Evolutionary conservation across 2,329 filamentous ascomycete genomes (phyloP).

Genomic region (Colletotrichum limetticola): DNA sequence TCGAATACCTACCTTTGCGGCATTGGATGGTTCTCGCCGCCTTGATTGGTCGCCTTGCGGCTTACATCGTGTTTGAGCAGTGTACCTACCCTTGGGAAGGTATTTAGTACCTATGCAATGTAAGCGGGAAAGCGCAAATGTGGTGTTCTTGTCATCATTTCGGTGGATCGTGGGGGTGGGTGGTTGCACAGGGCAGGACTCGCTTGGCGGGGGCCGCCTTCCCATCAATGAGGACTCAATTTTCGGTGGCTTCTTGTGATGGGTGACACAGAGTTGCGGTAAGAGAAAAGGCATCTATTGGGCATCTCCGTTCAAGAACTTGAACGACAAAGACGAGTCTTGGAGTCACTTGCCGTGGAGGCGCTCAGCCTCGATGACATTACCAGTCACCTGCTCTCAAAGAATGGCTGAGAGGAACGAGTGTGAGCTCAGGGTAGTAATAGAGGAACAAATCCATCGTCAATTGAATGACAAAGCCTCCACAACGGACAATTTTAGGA

Average conservation of each 20-base stretch:
- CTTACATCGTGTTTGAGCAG: not conserved
- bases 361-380: not conserved
- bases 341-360: not conserved
- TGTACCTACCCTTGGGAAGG: not conserved
- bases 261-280: not conserved
- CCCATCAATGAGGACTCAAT: not conserved
- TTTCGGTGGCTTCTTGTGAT: conserved; percentile 1
- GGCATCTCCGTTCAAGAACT: not conserved
- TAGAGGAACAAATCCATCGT: not conserved
- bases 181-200: not conserved
- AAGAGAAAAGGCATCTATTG: not conserved
- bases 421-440: not conserved
- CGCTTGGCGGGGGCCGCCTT: not conserved
- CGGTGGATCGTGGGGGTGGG: conserved; percentile 1
- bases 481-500: not conserved
- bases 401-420: not conserved
- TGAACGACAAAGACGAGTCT: not conserved
- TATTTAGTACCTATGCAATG: not conserved
- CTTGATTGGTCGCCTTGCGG: conserved; percentile 14
- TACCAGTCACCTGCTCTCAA: not conserved
- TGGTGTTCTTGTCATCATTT: not conserved
- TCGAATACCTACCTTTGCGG: too few relatives aligned
- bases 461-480: not conserved
- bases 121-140: not conserved
- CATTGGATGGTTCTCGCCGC: not conserved